Base-by-base conservation (phyloP, 495 filamentous ascomycete species). In the Hypoxylon fragiforme region DNA sequence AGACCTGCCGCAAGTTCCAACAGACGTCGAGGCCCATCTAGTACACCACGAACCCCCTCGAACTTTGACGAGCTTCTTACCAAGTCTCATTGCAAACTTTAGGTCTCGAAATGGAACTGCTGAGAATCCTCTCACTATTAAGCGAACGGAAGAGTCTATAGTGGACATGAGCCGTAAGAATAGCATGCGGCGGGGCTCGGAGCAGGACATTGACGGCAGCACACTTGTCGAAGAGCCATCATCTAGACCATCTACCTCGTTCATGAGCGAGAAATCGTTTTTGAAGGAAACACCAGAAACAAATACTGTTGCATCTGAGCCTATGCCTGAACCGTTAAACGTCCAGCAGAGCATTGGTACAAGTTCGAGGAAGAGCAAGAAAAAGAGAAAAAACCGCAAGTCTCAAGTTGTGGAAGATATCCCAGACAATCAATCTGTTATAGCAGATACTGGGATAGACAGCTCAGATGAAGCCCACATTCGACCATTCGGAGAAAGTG, bases 331-430 rank as follows among this genome's bases (percentile, higher is more conserved):
- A 57, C 35, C 35, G 47, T 60, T 36, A 16, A 40, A 32, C 35
- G 38, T 30, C 28, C 32, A 47, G 35, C 44, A 50, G 48, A 40
- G 7, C 57, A 43, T 34, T 35, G 26, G 15, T 24, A 37, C 46
- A 7, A 44, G 43, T 15, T 35, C 59, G 2, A 71, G 66, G 39
- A 73, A 68, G 45, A 50, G 63, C n/a, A 70, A 62, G 37, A 66
- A 61, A 30, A 58, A 55, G 20, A 63, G 57, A 46, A 62, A 60
- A 34, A 47, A 56, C 12, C 43, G 44, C 44, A 54, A 59, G 39
- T 54, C 50, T 45, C 50, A 43, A 28, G 14, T 26, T 50, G 15
- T 21, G 3, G 40, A 54, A 6, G 39, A 24, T 30, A 42, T 26
- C 32, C 20, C 24, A 31, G 50, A 46, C 11, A 38, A 37, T 0